These are phyloP conservation scores for Plectranthus barbatus DNA, from an alignment of 257 asterid species.

Conservation along the genomic window DNA sequence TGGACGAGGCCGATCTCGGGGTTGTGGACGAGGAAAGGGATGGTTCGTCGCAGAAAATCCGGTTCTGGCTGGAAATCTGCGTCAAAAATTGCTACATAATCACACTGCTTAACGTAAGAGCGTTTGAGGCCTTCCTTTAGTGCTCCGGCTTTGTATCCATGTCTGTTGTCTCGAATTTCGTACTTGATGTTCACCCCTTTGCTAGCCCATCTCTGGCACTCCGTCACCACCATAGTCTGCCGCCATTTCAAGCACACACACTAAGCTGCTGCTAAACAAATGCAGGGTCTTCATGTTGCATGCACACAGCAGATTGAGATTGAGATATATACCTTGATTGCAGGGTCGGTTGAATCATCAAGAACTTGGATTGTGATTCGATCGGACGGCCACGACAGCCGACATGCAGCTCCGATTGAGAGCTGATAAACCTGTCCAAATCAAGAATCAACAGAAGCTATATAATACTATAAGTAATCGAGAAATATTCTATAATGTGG, in stretches of 20 bases:
- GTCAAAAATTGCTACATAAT: constrained; percentile 78
- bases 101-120: constrained; percentile 72
- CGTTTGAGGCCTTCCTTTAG: constrained; percentile 71
- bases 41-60: constrained; percentile 73
- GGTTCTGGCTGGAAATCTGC: constrained; percentile 98
- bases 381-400: constrained; percentile 91
- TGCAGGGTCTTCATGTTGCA: not conserved
- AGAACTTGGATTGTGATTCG: constrained; percentile 80
- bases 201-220: constrained; percentile 90
- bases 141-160: constrained; percentile 96
- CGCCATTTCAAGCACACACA: not conserved
- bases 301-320: not conserved
- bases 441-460: not conserved
- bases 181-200: constrained; percentile 89
- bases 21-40: constrained; percentile 74
- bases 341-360: constrained; percentile 86
- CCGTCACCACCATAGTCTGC: constrained; percentile 72
- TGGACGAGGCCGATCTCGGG: constrained; percentile 82
- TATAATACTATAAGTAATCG: no score
- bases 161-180: constrained; percentile 79
- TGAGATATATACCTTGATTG: constrained; percentile 39
- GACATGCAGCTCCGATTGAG: constrained; percentile 96
- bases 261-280: not conserved
- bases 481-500: no score
- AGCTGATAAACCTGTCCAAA: constrained; percentile 66